Evolutionary conservation across 305 asterid species (phyloP).

Genomic region (Rubia peregrina): DNA sequence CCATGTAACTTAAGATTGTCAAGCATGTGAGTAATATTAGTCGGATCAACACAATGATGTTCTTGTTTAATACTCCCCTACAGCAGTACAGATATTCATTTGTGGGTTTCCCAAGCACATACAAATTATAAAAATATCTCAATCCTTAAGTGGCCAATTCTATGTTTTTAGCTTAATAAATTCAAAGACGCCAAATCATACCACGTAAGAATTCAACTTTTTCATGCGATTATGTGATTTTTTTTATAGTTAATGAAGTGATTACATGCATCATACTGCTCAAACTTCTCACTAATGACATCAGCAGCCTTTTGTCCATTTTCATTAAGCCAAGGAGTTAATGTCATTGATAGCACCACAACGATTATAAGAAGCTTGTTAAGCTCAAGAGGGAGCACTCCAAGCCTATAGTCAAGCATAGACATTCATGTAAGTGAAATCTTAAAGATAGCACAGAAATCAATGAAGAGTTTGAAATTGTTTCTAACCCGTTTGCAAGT

Average conservation of each 20-base stretch:
- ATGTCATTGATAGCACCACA: slow-evolving; percentile 94
- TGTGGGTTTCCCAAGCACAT: background rate
- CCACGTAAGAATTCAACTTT: background rate
- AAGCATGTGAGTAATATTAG: background rate
- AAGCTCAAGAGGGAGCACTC: slow-evolving; percentile 97
- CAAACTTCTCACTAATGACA: slow-evolving; percentile 58
- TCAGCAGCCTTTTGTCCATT: slow-evolving; percentile 76
- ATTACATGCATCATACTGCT: slow-evolving; percentile 53
- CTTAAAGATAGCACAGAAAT: slow-evolving; percentile 11
- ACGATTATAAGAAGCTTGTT: slow-evolving; percentile 97
- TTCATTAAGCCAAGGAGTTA: slow-evolving; percentile 91
- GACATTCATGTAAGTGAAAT: slow-evolving; percentile 17
- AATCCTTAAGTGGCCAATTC: background rate
- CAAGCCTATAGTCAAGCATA: slow-evolving; percentile 61
- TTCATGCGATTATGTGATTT: background rate
- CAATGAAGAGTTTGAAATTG: slow-evolving; percentile 12
- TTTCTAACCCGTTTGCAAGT: slow-evolving; percentile 74
- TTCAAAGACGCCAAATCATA: background rate
- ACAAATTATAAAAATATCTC: background rate
- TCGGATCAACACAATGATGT: background rate
- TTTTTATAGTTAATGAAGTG: slow-evolving; percentile 16
- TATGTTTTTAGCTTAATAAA: background rate
- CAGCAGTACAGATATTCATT: background rate
- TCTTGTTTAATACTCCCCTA: background rate
- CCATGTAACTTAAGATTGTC: background rate